Conservation (phyloP, 2,329 filamentous ascomycete species). For the Leptographium lundbergii region DNA sequence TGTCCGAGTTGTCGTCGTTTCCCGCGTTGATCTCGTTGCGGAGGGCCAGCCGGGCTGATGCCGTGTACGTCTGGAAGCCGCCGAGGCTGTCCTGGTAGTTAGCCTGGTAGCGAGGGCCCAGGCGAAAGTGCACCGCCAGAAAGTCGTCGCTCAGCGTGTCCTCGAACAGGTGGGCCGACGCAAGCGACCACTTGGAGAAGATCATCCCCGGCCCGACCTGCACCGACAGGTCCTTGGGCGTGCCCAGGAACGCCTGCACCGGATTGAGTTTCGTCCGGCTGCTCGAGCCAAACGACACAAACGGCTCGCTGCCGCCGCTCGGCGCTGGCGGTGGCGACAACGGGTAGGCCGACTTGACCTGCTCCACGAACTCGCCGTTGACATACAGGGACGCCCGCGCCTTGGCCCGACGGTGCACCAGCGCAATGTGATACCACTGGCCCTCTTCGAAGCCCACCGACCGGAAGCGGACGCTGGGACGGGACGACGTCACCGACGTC, state of each 20-base stretch:
- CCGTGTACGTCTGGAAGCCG: conserved; percentile 90
- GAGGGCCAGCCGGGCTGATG: conserved; percentile 79
- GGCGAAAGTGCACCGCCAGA: conserved; percentile 76
- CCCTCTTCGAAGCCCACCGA: conserved; percentile 61
- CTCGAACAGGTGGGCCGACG: conserved; percentile 79
- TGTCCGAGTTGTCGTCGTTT: conserved; percentile 84
- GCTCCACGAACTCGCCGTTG: conserved; percentile 86
- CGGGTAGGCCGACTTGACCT: conserved; percentile 81
- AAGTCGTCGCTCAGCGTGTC: conserved; percentile 84
- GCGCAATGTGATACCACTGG: conserved; percentile 84
- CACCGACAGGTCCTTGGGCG: conserved; percentile 74
- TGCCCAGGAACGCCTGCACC: conserved; percentile 87
- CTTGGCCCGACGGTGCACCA: conserved; percentile 72
- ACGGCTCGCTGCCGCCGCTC: conserved; percentile 50
- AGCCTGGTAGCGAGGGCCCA: conserved; percentile 83
- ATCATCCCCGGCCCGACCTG: conserved; percentile 61
- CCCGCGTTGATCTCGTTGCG: conserved; percentile 87
- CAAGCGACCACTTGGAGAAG: conserved; percentile 74
- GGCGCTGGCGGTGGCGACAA: conserved; percentile 52
- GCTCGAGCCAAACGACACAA: conserved; percentile 36
- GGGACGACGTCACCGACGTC: conserved; percentile 75
- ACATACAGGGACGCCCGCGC: conserved; percentile 81
- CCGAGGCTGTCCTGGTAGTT: conserved; percentile 96
- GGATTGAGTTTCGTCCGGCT: conserved; percentile 41
- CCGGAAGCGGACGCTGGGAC: conserved; percentile 90